Base-by-base conservation (phyloP, 2,329 filamentous ascomycete species). In the Fusarium sublunatum region DNA sequence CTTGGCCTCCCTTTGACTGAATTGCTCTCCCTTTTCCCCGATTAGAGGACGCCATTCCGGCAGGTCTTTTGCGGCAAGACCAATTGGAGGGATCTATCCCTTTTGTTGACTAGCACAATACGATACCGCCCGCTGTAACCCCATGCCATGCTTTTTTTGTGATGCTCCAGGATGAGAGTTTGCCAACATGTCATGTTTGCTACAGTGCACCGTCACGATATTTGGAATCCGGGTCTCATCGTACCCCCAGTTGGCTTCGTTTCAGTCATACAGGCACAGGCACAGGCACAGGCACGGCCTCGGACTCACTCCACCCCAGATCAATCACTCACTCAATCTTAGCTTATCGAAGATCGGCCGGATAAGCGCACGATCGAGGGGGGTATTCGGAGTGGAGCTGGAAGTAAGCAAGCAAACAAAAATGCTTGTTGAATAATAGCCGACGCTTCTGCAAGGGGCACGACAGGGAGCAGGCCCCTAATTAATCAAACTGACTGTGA, bases 381-480 rank as follows among this genome's bases (percentile, higher is more conserved):
- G 40, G 46, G 42, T 29, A 56, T 38, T 55, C 38, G 39, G 39
- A 36, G 59, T 64, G 63, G 63, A 53, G 39, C 42, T 46, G 29
- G 38, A 28, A 22, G 28, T 38, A 35, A 32, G 38, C 12, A 25
- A 42, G 44, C 44, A 55, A 42, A 15, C 31, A 19, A 29, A 28
- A 7, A 25, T 25, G 32, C 36, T 19, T 24, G 10, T 29, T 46
- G 26, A 26, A 29, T 40, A 51, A 50, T 42, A 57, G 26, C 47
- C 59, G 49, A 67, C 61, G 46, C 50, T 64, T 66, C 63, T 66
- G 63, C 63, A 66, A 67, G 63, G 63, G 63, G 26, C 40, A 46
- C 15, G 42, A 26, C 36, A 35, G 19, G 48, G 32, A 60, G 32
- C 7, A 15, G 24, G 31, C 9, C 35, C 40, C n/a, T 38, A 26